Evolutionary conservation across 495 filamentous ascomycete species (phyloP).

Genomic region (Penicillium arizonense): DNA sequence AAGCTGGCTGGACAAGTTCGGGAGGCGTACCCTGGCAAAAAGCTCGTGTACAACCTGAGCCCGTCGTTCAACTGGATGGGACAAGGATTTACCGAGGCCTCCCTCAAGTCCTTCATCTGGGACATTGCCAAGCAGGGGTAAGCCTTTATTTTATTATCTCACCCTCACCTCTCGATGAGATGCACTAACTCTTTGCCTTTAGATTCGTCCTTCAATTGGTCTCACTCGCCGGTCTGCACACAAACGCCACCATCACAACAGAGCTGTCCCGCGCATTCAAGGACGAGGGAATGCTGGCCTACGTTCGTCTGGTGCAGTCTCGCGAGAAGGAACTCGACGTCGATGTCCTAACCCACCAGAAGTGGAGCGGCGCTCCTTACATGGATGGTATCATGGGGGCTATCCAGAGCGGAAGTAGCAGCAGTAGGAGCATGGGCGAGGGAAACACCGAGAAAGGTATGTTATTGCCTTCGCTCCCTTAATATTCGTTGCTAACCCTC

Average conservation of each 20-base stretch:
- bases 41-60: slow-evolving; percentile 91
- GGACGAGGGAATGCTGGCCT: slow-evolving; percentile 90
- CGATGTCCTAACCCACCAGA: slow-evolving; percentile 96
- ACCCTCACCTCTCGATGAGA: background rate
- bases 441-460: slow-evolving; percentile 69
- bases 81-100: slow-evolving; percentile 80
- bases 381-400: slow-evolving; percentile 91
- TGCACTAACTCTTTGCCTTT: slow-evolving; percentile 5
- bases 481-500: background rate
- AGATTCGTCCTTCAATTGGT: slow-evolving; percentile 91
- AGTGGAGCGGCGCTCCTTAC: slow-evolving; percentile 92
- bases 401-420: slow-evolving; percentile 87
- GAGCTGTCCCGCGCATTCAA: slow-evolving; percentile 84
- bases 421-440: slow-evolving; percentile 79
- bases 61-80: slow-evolving; percentile 99
- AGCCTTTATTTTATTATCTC: background rate
- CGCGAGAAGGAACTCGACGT: slow-evolving; percentile 90
- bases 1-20: slow-evolving; percentile 76
- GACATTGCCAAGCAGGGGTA: slow-evolving; percentile 86
- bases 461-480: slow-evolving; percentile 4
- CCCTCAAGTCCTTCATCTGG: slow-evolving; percentile 89
- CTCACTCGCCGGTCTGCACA: slow-evolving; percentile 86
- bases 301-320: slow-evolving; percentile 84
- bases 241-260: slow-evolving; percentile 79
- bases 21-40: slow-evolving; percentile 65